Evolutionary conservation across 2,329 filamentous ascomycete species (phyloP).

Genomic region (Aureobasidium subglaciale): DNA sequence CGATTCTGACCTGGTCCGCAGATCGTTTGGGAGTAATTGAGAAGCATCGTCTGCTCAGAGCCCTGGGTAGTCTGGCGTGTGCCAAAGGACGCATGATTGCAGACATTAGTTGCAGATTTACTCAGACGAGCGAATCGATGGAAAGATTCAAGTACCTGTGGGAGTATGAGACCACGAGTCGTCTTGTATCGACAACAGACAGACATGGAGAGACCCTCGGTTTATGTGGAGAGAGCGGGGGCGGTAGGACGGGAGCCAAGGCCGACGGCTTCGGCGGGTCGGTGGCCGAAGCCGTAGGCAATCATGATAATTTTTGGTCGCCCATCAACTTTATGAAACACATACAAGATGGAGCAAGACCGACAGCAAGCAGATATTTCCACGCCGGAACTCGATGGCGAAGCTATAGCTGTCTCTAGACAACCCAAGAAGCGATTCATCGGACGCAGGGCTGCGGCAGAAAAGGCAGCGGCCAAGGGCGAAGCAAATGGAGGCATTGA

Average conservation of each 20-base stretch:
- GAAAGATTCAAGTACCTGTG: background rate
- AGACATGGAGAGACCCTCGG: constrained; percentile 4
- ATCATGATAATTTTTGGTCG: constrained; percentile 5
- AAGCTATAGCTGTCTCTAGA: constrained; percentile 43
- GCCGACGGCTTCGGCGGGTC: background rate
- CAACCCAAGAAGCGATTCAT: constrained; percentile 92
- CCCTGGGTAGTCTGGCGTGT: background rate
- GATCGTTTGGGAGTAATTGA: constrained; percentile 20
- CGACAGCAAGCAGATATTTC: constrained; percentile 63
- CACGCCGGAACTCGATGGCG: constrained; percentile 55
- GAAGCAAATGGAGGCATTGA: constrained; percentile 43
- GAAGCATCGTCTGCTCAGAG: constrained; percentile 19
- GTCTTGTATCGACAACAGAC: background rate
- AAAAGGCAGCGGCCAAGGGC: constrained; percentile 46
- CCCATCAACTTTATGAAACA: background rate
- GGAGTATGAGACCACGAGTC: background rate
- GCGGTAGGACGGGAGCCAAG: constrained; percentile 2
- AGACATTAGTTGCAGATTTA: background rate
- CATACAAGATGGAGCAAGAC: constrained; percentile 67
- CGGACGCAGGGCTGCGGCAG: constrained; percentile 66
- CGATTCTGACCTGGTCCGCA: constrained; percentile 50
- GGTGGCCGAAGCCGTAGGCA: background rate
- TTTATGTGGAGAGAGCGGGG: constrained; percentile 2
- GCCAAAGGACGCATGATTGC: background rate
- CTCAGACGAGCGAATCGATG: background rate